Base-by-base conservation (phyloP, 352 stramenopile species). In the Peronospora destructor region DNA sequence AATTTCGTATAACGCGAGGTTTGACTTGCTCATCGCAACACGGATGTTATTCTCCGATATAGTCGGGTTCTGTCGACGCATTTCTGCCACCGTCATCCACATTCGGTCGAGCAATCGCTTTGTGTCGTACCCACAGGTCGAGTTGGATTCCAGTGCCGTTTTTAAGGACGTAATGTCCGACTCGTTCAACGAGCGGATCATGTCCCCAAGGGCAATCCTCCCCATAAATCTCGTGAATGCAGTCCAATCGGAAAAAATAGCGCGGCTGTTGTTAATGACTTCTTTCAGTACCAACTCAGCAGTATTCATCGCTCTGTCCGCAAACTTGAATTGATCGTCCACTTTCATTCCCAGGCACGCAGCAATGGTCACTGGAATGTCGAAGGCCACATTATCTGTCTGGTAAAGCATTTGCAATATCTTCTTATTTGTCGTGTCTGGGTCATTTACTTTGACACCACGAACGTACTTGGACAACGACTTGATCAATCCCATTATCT, bases 1-100 rank as follows among this genome's bases (percentile, higher is more conserved):
- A 35, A 84, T 70, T 12, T 84, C 72, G 16, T 76, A 65, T 6
- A 81, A 49, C 16, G 73, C 59, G 13, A 82, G 46, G 16, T 73
- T 53, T 25, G 71, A 76, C 39, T 61, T 45, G 17, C 61, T 65
- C 45, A 64, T 57, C 4, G 41, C 56, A 26, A 64, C 56, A 26
- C 57, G 64, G 5, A 65, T 68, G 16, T 60, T 43, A 29, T 66
- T 55, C 29, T 68, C 63, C 11, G 56, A 68, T 28, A 71, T 71
- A 1, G n/a, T 43, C 8, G 58, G 55, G 37, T 59, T 45, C 9
- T 64, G 36, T 45, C 49, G 56, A 42, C 54, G 58, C 17, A 67
- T 17, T 56, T 64, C 61, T 36, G 47, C 45, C 16, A 71, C 60
- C 5, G 49, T 62, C 49, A 67, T 68, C 62, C 58, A 67, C 13